These are phyloP conservation scores for Pichia scutulata DNA, from an alignment of 805 yeast genomes.

Conservation along the genomic window DNA sequence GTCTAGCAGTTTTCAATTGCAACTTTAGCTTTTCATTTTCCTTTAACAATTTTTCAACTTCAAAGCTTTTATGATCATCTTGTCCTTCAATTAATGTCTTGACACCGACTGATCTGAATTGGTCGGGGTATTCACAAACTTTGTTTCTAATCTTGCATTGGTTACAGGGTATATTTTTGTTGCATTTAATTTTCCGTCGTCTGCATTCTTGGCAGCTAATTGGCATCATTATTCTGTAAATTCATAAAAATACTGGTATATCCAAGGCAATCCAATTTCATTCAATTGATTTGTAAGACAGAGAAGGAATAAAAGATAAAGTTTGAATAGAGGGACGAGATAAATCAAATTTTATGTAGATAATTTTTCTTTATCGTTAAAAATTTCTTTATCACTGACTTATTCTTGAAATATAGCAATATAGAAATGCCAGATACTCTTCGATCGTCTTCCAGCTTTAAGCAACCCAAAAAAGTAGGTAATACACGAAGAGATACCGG, in stretches of 20 bases:
- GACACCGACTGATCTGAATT: background rate
- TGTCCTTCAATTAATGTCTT: background rate
- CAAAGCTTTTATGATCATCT: background rate
- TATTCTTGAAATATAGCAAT: no score
- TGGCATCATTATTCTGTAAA: background rate
- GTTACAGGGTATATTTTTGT: background rate
- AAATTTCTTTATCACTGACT: no score
- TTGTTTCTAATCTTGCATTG: background rate
- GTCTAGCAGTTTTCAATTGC: background rate
- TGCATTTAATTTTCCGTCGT: background rate
- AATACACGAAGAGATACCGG: background rate
- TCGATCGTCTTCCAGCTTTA: conserved; percentile 36
- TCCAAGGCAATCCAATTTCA: no score
- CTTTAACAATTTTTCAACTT: background rate
- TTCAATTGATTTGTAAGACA: no score
- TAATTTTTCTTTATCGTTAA: no score
- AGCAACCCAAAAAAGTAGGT: background rate
- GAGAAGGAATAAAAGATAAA: no score
- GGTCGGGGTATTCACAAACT: background rate
- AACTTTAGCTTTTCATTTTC: background rate
- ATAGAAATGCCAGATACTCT: conserved; percentile 28
- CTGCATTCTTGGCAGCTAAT: background rate
- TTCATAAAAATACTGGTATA: no score
- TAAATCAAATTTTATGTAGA: no score
- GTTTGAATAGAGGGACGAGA: background rate